These are phyloP conservation scores for Hypomontagnella submonticulosa DNA, from an alignment of 495 filamentous ascomycete species.

Conservation along the genomic window DNA sequence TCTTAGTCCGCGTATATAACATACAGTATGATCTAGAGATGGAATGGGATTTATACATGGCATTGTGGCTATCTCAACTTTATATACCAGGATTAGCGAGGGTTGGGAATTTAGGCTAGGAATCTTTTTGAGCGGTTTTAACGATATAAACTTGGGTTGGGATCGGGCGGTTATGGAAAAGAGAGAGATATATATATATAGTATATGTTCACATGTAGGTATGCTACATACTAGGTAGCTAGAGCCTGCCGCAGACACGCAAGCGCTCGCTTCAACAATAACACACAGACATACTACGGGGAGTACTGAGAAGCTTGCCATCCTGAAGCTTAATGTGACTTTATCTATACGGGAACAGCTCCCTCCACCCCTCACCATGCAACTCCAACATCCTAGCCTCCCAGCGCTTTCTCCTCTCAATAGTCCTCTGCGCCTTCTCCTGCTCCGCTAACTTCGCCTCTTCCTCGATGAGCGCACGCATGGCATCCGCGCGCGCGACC, in stretches of 20 bases:
- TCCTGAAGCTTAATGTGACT: background rate
- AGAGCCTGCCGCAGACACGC: background rate
- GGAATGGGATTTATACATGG: background rate
- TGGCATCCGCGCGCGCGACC: slow-evolving; percentile 54
- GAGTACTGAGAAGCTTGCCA: too few relatives aligned
- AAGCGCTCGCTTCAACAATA: too few relatives aligned
- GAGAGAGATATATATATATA: slow-evolving; percentile 13
- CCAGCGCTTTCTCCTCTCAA: slow-evolving; percentile 26
- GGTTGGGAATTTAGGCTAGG: background rate
- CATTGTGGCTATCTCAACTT: background rate
- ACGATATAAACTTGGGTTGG: slow-evolving; percentile 4
- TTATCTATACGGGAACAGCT: slow-evolving; percentile 11
- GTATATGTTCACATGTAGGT: too few relatives aligned
- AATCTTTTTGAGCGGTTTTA: background rate
- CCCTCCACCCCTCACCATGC: slow-evolving; percentile 34
- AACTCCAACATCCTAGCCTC: slow-evolving; percentile 31
- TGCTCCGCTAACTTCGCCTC: slow-evolving; percentile 57
- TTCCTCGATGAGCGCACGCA: slow-evolving; percentile 59
- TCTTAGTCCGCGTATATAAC: too few relatives aligned
- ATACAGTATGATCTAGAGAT: too few relatives aligned
- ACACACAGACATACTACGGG: too few relatives aligned
- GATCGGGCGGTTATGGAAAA: background rate
- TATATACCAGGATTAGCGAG: background rate
- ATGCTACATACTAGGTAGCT: slow-evolving; percentile 4
- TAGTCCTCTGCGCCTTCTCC: slow-evolving; percentile 49